These are phyloP conservation scores for Mallotus japonicus DNA, from an alignment of 441 rosid species.

Conservation along the genomic window DNA sequence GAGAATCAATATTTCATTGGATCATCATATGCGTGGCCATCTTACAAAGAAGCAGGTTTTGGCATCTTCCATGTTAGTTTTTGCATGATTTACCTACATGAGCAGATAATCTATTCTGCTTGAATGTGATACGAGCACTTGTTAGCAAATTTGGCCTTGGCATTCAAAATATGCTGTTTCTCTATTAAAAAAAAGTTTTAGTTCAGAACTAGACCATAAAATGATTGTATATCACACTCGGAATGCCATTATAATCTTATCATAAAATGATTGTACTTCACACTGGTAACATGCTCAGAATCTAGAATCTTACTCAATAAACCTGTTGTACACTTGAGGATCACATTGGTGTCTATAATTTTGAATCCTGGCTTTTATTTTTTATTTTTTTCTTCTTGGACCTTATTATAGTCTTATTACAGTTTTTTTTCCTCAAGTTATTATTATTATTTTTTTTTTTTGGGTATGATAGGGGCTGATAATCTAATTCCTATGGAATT, in stretches of 20 bases:
- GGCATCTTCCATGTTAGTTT: slow-evolving; percentile 11
- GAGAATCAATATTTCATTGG: slow-evolving; percentile 93
- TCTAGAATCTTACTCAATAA: not conserved
- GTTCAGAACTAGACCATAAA: not conserved
- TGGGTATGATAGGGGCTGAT: slow-evolving; percentile 59
- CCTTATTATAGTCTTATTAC: not conserved
- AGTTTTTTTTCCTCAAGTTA: not conserved
- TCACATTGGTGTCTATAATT: slow-evolving; percentile 1
- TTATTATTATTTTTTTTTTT: slow-evolving; percentile 15
- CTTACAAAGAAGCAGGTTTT: slow-evolving; percentile 73
- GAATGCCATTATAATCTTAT: no score
- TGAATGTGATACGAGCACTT: not conserved
- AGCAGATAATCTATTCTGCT: not conserved
- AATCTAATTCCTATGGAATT: slow-evolving; percentile 85
- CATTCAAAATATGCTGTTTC: not conserved
- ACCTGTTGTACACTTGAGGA: not conserved
- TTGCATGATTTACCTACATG: not conserved
- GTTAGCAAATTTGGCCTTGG: not conserved
- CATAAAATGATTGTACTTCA: no score
- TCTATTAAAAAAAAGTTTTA: not conserved
- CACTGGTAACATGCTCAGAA: no score
- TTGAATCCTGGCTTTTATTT: not conserved
- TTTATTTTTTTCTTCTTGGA: no score
- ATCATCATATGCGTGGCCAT: slow-evolving; percentile 80
- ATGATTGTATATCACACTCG: not conserved